phyloP scores from a whole-genome alignment of 2,329 filamentous ascomycete species.

The Lecanicillium sp. region DNA sequence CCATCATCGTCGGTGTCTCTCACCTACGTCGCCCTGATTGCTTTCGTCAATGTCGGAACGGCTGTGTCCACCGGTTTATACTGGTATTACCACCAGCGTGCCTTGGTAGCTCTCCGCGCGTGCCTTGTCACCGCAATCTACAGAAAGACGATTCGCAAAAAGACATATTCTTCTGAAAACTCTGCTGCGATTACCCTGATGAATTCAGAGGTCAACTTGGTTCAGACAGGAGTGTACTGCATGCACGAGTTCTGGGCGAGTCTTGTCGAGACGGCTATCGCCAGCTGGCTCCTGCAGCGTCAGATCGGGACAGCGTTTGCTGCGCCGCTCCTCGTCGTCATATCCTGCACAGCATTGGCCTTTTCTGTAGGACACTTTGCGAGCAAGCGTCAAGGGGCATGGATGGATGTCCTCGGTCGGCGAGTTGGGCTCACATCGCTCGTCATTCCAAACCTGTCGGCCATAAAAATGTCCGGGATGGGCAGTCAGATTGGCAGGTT shows the following conservation, averaged over 20 bases:
- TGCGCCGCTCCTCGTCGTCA: constrained; percentile 20
- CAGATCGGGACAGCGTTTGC: constrained; percentile 23
- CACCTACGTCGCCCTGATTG: background rate
- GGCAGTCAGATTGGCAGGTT: constrained; percentile 12
- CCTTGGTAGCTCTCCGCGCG: constrained; percentile 1
- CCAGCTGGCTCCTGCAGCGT: constrained; percentile 22
- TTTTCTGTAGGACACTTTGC: constrained; percentile 10
- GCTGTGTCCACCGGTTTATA: constrained; percentile 3
- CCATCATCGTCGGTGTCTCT: background rate
- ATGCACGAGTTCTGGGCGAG: constrained; percentile 27
- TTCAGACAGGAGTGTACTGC: background rate
- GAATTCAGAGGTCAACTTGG: constrained; percentile 4
- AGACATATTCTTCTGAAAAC: constrained; percentile 1
- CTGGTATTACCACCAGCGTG: constrained; percentile 4
- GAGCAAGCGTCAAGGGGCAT: constrained; percentile 16
- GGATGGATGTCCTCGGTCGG: constrained; percentile 20
- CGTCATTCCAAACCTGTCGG: constrained; percentile 18
- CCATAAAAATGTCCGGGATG: constrained; percentile 21
- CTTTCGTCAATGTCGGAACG: constrained; percentile 2
- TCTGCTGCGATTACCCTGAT: constrained; percentile 2
- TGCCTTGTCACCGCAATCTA: constrained; percentile 5
- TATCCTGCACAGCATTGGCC: constrained; percentile 12
- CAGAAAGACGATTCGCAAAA: constrained; percentile 3
- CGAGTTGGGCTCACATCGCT: constrained; percentile 15
- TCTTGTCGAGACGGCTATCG: constrained; percentile 21